Evolutionary conservation across 2,329 filamentous ascomycete genomes (phyloP), one percentile per base, ranked within the genome.

Genomic region (Ceratocystiopsis brevicomis): DNA sequence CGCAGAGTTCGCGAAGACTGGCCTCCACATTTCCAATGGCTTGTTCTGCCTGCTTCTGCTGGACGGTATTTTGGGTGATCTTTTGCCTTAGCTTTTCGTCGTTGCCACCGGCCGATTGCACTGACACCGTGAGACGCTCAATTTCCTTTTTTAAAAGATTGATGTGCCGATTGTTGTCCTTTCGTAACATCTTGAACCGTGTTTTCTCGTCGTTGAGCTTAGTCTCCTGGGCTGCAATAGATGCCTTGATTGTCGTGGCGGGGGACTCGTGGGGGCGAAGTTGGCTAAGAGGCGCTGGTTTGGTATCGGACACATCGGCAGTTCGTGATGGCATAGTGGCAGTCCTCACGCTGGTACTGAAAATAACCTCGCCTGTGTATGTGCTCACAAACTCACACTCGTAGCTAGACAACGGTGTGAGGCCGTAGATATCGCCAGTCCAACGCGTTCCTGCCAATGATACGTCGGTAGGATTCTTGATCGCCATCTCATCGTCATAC

Each of bases 21-120:
- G 65, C 64, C 43, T 73, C 69, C 1, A 60, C 47, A 8, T 53
- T 49, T 6, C 44, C 41, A 11, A 56, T 48, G 13, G 56, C 54
- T 36, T 60, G 56, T 44, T 60, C 58, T 2, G 69, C 68, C 54
- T 74, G 80, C 45, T 75, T 74, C 59, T 81, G 79, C 56, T 81
- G 79, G 44, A 80, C 80, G 45, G 72, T 76, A 55, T 83, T 78
- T 57, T 87, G 82, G 48, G 77, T 71, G 39, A 82, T 73, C 57
- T 84, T 81, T 55, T 84, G 78, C 50, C 74, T 71, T 52, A 79
- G 71, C 55, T 81, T 79, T 54, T 87, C 82, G 57, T 88, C 82
- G 51, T 75, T 77, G 46, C 78, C 77, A 48, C 80, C 80, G 15
- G 73, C 69, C 34, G 78, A 78, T 45, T 76, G 68, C 39, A 84